Conservation (phyloP, 805 yeast genomes). For the Jamesozyma spencerorum region DNA sequence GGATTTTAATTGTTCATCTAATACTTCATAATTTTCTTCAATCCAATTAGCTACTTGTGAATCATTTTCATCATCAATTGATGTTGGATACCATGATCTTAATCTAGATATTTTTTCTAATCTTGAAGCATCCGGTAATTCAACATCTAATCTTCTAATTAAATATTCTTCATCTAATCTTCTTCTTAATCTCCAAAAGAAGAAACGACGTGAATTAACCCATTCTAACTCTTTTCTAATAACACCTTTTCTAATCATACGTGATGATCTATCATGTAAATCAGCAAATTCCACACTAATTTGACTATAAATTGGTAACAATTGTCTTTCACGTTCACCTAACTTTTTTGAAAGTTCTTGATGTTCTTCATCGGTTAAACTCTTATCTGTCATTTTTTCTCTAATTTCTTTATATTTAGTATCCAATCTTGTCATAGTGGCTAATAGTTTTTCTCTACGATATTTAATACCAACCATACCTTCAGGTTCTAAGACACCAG, state of each 20-base stretch:
- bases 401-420: constrained; percentile 60
- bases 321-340: constrained; percentile 64
- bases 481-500: constrained; percentile 97
- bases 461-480: constrained; percentile 99
- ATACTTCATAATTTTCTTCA: constrained; percentile 60
- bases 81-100: constrained; percentile 75
- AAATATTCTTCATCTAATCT: constrained; percentile 88
- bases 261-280: constrained; percentile 92
- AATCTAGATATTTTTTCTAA: constrained; percentile 80
- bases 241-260: constrained; percentile 93
- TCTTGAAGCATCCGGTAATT: constrained; percentile 50
- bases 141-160: constrained; percentile 61
- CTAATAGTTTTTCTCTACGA: constrained; percentile 82
- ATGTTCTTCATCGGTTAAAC: constrained; percentile 55
- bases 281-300: constrained; percentile 95
- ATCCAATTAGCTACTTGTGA: constrained; percentile 75
- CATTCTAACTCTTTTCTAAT: constrained; percentile 80
- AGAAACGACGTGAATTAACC: constrained; percentile 83
- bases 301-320: constrained; percentile 86
- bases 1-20: constrained; percentile 52
- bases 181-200: constrained; percentile 98
- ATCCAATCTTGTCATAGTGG: constrained; percentile 90
- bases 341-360: constrained; percentile 56
- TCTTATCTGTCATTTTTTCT: constrained; percentile 44
- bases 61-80: constrained; percentile 63